Evolutionary conservation across 2,329 filamentous ascomycete genomes (phyloP).

Genomic region (Cladorrhinum sp.): DNA sequence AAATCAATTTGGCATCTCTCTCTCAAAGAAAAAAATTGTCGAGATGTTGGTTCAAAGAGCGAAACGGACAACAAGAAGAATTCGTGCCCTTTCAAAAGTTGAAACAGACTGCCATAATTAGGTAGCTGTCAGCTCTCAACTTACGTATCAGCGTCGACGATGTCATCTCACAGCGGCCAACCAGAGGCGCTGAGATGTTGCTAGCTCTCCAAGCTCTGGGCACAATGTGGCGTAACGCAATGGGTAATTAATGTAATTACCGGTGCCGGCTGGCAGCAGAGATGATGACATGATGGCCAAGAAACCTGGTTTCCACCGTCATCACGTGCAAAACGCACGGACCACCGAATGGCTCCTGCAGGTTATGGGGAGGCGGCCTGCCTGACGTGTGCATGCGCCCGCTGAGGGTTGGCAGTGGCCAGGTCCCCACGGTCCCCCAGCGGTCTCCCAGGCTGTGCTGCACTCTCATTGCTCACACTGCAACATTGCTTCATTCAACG

Average conservation of each 20-base stretch:
- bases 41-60: slow-evolving; percentile 13
- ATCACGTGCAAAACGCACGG: slow-evolving; percentile 24
- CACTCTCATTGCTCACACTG: slow-evolving; percentile 8
- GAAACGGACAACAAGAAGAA: background rate
- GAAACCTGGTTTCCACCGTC: slow-evolving; percentile 8
- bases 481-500: slow-evolving; percentile 17
- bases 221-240: slow-evolving; percentile 4
- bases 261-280: slow-evolving; percentile 12
- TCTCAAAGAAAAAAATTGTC: background rate
- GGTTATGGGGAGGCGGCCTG: slow-evolving; percentile 3
- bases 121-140: background rate
- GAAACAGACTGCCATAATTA: slow-evolving; percentile 4
- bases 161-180: slow-evolving; percentile 9
- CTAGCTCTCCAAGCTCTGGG: slow-evolving; percentile 4
- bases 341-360: slow-evolving; percentile 5
- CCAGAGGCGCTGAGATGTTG: slow-evolving; percentile 9
- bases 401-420: slow-evolving; percentile 22
- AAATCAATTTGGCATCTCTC: background rate
- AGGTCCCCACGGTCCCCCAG: slow-evolving; percentile 13
- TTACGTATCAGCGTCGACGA: background rate
- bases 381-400: slow-evolving; percentile 24
- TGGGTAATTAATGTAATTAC: background rate
- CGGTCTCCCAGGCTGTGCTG: slow-evolving; percentile 12
- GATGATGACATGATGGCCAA: background rate
- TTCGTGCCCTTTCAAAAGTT: background rate